Percentiles rank a stretch among this genome's conserved stretches.
Evolutionary conservation across 768 basidiomycete genomes (phyloP).

Genomic region (Butyriboletus loyo): DNA sequence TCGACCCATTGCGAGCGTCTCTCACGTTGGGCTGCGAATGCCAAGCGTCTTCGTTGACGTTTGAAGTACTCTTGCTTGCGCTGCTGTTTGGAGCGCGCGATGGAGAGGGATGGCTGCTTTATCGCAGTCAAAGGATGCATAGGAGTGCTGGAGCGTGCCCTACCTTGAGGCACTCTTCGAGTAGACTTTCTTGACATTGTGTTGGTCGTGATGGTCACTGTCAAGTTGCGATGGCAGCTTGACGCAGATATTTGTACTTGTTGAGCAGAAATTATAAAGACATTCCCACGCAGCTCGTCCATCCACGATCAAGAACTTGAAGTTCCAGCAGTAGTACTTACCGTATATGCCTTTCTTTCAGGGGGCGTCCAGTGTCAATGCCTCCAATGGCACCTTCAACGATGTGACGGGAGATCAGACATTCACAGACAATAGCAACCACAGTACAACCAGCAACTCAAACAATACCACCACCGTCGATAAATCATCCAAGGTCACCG

Average conservation of each 20-base stretch:
- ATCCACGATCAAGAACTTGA: no score
- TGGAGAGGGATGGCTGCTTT: slow-evolving; percentile 22
- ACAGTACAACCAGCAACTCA: slow-evolving; percentile 10
- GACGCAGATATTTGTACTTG: background rate
- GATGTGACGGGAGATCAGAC: slow-evolving; percentile 22
- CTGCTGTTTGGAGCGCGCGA: slow-evolving; percentile 16
- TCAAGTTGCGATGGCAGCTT: background rate
- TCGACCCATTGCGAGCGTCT: no score
- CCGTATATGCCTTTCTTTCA: slow-evolving; percentile 30
- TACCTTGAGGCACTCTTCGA: slow-evolving; percentile 25
- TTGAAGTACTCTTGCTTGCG: slow-evolving; percentile 23
- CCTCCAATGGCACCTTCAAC: slow-evolving; percentile 17
- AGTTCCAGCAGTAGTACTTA: no score
- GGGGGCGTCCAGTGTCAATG: slow-evolving; percentile 14
- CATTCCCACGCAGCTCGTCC: background rate
- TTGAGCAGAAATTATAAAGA: background rate
- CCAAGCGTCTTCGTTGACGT: slow-evolving; percentile 16
- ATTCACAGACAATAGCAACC: slow-evolving; percentile 22
- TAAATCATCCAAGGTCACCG: slow-evolving; percentile 12
- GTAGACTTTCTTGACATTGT: slow-evolving; percentile 22
- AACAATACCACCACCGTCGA: slow-evolving; percentile 20
- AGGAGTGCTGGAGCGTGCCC: slow-evolving; percentile 26
- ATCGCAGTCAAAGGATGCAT: slow-evolving; percentile 20
- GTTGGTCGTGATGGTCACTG: slow-evolving; percentile 2
- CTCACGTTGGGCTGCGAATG: slow-evolving; percentile 23